Evolutionary conservation across 345 rosid species (phyloP).

Genomic region (Cardamine chenopodiifolia): DNA sequence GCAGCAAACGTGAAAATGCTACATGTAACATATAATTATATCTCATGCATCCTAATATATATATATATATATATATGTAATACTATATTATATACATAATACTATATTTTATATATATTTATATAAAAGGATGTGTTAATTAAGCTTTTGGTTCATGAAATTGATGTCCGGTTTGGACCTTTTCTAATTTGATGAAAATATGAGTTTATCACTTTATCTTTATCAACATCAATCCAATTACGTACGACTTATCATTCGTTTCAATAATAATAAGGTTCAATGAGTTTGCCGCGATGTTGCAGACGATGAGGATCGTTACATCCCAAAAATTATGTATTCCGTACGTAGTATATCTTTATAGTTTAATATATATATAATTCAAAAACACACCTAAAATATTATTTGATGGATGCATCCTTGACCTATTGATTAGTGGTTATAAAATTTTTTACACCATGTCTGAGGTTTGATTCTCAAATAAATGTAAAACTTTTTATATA

Average conservation of each 20-base stretch:
- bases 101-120: background rate
- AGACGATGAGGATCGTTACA: background rate
- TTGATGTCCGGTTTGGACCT: background rate
- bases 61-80: no score
- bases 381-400: no score
- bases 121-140: background rate
- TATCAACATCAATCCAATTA: background rate
- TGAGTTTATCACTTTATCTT: no score
- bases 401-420: no score
- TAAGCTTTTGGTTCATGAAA: background rate
- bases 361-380: no score
- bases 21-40: slow-evolving; percentile 11
- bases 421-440: no score
- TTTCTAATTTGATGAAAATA: background rate
- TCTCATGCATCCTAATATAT: background rate
- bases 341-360: no score
- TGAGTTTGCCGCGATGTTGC: background rate
- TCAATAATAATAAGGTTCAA: background rate
- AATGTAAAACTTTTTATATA: no score
- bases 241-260: background rate
- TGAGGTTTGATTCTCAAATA: no score
- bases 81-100: background rate
- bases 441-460: no score
- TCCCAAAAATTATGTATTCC: background rate
- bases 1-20: slow-evolving; percentile 5